Percentiles rank a stretch among this genome's conserved stretches.
Conservation (phyloP, 352 stramenopile species). For the Heterotrichella gracilis region DNA sequence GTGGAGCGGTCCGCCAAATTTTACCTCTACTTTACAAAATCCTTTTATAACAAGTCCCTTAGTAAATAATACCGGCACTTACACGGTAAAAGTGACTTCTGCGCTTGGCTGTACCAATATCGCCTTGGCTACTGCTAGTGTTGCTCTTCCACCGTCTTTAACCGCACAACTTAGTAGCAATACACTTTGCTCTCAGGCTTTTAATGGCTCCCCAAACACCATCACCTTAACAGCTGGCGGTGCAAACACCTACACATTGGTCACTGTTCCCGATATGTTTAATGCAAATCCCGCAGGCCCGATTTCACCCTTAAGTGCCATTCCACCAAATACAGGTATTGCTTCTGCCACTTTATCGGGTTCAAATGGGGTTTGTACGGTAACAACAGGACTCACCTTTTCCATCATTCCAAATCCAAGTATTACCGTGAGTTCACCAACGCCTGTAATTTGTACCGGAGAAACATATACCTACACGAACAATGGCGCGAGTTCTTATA, state of each 20-base stretch:
- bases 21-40: background rate
- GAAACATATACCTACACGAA: background rate
- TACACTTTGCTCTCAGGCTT: background rate
- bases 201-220: background rate
- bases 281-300: background rate
- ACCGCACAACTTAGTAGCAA: background rate
- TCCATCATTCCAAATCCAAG: background rate
- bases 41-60: too few relatives aligned
- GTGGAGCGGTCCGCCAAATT: background rate
- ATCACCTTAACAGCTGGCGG: background rate
- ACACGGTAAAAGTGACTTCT: background rate
- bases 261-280: background rate
- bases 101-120: background rate
- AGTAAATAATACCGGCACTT: background rate
- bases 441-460: background rate
- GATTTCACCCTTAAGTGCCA: background rate
- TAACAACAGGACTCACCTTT: background rate
- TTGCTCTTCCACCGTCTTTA: background rate
- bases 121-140: background rate
- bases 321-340: background rate
- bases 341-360: background rate
- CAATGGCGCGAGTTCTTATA: background rate
- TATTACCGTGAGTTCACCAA: background rate
- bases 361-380: background rate
- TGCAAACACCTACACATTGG: background rate